Evolutionary conservation across 495 filamentous ascomycete species (phyloP).

Genomic region (Penicillium flavigenum): DNA sequence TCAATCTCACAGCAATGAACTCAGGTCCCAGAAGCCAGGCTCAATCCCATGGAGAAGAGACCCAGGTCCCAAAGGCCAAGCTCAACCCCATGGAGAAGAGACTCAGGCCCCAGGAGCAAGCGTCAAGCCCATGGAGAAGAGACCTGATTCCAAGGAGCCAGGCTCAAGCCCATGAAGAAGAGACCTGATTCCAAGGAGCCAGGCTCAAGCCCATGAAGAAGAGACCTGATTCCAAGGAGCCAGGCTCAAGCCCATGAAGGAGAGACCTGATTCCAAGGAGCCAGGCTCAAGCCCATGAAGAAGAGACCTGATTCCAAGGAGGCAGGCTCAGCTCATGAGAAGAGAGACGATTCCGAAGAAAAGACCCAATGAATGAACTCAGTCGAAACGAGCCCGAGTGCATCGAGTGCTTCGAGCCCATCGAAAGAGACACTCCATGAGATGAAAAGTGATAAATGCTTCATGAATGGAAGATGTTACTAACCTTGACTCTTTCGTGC

Average conservation of each 20-base stretch:
- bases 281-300: background rate
- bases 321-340: background rate
- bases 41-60: background rate
- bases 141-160: background rate
- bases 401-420: background rate
- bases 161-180: background rate
- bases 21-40: background rate
- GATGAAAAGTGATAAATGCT: background rate
- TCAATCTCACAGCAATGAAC: background rate
- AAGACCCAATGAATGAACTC: background rate
- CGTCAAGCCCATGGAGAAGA: background rate
- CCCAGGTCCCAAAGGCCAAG: background rate
- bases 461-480: background rate
- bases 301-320: background rate
- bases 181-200: background rate
- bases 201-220: background rate
- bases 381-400: background rate
- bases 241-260: background rate
- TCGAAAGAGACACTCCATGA: background rate
- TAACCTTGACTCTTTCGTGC: background rate
- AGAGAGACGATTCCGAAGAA: background rate
- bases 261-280: background rate
- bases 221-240: background rate
- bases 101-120: background rate
- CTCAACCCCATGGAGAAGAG: background rate